Conservation (phyloP, 1,139 yeast genomes). For the Scheffersomyces quercinus region DNA sequence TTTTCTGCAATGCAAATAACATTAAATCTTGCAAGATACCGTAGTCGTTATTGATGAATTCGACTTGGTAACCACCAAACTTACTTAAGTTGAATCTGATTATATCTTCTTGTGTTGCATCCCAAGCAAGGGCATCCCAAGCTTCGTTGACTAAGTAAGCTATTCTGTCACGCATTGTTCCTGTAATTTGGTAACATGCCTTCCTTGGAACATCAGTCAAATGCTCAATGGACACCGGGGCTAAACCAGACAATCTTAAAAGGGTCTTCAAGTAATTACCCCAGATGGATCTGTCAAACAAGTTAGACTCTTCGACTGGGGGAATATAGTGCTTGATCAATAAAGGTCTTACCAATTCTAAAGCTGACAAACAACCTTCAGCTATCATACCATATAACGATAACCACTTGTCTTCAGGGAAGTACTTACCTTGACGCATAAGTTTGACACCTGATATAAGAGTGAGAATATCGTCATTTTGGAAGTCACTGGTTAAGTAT, state of each 20-base stretch:
- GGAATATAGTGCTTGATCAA: constrained; percentile 59
- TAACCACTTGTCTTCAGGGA: constrained; percentile 69
- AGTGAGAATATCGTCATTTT: constrained; percentile 46
- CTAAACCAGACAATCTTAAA: constrained; percentile 52
- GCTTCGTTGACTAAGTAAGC: constrained; percentile 56
- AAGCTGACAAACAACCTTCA: constrained; percentile 58
- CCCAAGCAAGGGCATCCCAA: constrained; percentile 79
- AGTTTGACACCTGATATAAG: constrained; percentile 56
- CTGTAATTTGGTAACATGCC: constrained; percentile 66
- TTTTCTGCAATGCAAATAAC: constrained; percentile 69
- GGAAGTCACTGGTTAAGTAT: constrained; percentile 37
- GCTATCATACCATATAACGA: constrained; percentile 64
- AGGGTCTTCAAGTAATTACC: constrained; percentile 62
- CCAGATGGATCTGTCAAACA: constrained; percentile 61
- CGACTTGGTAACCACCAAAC: constrained; percentile 75
- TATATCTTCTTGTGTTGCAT: constrained; percentile 58
- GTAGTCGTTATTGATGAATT: constrained; percentile 59
- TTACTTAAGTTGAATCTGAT: constrained; percentile 60
- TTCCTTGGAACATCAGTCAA: constrained; percentile 71
- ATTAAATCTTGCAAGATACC: constrained; percentile 66
- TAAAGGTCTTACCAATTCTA: constrained; percentile 59
- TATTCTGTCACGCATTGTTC: constrained; percentile 62
- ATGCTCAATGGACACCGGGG: constrained; percentile 63
- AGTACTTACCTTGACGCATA: constrained; percentile 58
- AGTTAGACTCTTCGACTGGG: constrained; percentile 45